Conservation (phyloP, 2,329 filamentous ascomycete species). For the Venturiaceae sp. region DNA sequence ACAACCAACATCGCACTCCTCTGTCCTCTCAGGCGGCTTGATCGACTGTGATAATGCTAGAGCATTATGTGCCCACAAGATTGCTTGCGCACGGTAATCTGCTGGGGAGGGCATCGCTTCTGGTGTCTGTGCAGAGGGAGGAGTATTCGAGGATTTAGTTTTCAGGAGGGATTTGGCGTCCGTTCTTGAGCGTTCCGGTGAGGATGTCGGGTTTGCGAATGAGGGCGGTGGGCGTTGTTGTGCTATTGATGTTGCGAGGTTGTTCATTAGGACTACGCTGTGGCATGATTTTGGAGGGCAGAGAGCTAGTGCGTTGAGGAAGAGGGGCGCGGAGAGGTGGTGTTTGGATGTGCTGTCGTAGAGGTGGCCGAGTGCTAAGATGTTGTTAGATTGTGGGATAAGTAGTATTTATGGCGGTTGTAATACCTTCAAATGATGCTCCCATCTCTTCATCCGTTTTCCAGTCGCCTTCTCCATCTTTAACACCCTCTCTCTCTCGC, state of each 20-base stretch:
- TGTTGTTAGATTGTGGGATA: conserved; percentile 24
- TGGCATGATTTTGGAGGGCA: conserved; percentile 60
- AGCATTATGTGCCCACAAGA: conserved; percentile 72
- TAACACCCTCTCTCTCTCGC: conserved; percentile 56
- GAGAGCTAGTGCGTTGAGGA: conserved; percentile 71
- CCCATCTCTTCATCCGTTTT: conserved; percentile 62
- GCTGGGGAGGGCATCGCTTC: conserved; percentile 36
- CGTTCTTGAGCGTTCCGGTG: conserved; percentile 11
- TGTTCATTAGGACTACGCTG: conserved; percentile 78
- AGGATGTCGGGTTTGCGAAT: conserved; percentile 14
- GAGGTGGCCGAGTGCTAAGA: conserved; percentile 58
- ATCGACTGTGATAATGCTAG: conserved; percentile 58
- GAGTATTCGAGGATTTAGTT: conserved; percentile 21
- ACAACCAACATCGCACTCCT: conserved; percentile 78
- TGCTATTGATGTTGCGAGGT: conserved; percentile 63
- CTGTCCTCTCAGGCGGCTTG: conserved; percentile 53
- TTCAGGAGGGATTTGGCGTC: conserved; percentile 19
- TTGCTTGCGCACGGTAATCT: conserved; percentile 44
- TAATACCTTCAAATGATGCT: conserved; percentile 57
- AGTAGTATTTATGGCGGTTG: conserved; percentile 19
- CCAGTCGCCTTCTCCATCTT: conserved; percentile 62
- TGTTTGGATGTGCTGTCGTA: conserved; percentile 67
- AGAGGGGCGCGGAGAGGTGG: conserved; percentile 75
- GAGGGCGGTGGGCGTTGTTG: conserved; percentile 41
- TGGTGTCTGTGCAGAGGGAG: conserved; percentile 18